Evolutionary conservation across 2,329 filamentous ascomycete species (phyloP).

Genomic region (Penicillium sp.): DNA sequence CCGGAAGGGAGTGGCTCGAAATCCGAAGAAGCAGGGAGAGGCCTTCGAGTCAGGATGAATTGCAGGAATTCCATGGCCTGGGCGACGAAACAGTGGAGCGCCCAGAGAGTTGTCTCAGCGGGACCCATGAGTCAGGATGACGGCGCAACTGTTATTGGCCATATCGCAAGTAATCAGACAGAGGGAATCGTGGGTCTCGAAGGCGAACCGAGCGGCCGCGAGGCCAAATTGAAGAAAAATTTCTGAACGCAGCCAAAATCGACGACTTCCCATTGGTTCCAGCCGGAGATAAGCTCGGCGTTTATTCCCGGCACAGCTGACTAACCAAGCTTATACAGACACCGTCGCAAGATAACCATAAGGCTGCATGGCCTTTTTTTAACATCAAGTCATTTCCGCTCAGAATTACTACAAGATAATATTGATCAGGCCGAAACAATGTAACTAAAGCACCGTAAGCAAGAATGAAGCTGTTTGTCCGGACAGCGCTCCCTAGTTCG

Average conservation of each 20-base stretch:
- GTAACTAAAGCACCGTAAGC: neutral
- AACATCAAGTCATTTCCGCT: neutral
- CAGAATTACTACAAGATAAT: neutral
- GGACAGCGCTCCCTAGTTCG: neutral
- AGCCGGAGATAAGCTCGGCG: conserved; percentile 9
- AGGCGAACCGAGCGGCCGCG: neutral
- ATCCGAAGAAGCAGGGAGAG: neutral
- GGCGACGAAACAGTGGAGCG: neutral
- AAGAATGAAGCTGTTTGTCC: neutral
- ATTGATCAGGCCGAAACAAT: neutral
- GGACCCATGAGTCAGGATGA: neutral
- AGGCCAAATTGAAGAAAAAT: neutral
- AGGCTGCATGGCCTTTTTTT: neutral
- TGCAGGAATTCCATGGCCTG: neutral
- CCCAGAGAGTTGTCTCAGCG: neutral
- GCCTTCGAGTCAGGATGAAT: neutral
- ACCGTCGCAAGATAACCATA: neutral
- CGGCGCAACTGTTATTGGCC: neutral
- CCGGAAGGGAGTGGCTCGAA: neutral
- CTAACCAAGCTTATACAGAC: neutral
- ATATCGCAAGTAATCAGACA: neutral
- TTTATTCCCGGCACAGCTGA: neutral
- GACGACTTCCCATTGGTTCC: neutral
- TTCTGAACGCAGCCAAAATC: neutral
- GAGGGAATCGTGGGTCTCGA: neutral